Percentiles rank a stretch among this genome's conserved stretches.
Conservation (phyloP, 2,329 filamentous ascomycete species). For the Trichothecium roseum region DNA sequence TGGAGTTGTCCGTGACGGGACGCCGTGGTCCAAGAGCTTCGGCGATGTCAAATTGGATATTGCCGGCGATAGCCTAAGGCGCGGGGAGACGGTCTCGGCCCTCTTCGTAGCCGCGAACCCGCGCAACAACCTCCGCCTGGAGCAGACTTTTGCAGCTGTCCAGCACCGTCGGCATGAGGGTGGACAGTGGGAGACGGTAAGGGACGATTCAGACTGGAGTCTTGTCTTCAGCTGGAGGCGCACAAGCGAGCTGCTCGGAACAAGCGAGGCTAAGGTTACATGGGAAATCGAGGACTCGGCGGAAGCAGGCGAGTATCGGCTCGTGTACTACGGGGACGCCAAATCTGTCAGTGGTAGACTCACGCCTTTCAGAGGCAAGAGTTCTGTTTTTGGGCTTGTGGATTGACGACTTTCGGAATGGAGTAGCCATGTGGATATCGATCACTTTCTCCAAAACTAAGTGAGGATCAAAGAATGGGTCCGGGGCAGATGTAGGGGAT, state of each 20-base stretch:
- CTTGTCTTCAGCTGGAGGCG: constrained; percentile 73
- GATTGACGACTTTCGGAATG: no score
- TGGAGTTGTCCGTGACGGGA: constrained; percentile 63
- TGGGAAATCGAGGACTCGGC: constrained; percentile 57
- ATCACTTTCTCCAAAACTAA: no score
- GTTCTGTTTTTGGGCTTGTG: constrained; percentile 36
- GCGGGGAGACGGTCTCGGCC: constrained; percentile 52
- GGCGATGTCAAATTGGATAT: constrained; percentile 54
- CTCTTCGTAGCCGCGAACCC: constrained; percentile 83
- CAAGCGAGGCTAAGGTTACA: constrained; percentile 65
- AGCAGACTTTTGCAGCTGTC: constrained; percentile 66
- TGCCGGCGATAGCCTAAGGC: constrained; percentile 39
- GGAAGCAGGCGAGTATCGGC: constrained; percentile 58
- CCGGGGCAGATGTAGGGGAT: no score
- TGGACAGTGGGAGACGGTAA: constrained; percentile 57
- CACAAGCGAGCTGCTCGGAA: constrained; percentile 56
- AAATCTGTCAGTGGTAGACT: constrained; percentile 56
- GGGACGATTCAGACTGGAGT: constrained; percentile 76
- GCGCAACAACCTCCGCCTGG: constrained; percentile 73
- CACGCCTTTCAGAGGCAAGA: constrained; percentile 58
- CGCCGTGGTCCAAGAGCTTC: constrained; percentile 56
- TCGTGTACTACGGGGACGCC: constrained; percentile 77
- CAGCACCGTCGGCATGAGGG: constrained; percentile 41
- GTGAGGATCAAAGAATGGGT: no score
- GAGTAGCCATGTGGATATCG: no score